These are phyloP conservation scores for Dorcoceras hygrometricum DNA, from an alignment of 257 asterid species.

Conservation along the genomic window DNA sequence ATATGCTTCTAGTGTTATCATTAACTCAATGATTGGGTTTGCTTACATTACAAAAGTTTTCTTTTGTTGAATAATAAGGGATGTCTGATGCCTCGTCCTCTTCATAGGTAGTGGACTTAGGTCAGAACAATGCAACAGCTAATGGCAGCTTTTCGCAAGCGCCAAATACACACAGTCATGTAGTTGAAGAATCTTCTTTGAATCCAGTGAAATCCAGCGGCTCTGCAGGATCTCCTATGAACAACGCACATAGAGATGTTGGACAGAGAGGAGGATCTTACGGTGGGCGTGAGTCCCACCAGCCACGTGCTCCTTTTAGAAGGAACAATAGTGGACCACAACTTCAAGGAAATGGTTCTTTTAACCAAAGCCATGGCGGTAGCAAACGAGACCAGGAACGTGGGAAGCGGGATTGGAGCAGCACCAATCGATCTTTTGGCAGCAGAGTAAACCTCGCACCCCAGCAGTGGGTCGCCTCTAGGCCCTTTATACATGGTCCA, in stretches of 20 bases:
- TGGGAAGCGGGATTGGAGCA: constrained; percentile 27
- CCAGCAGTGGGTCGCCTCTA: background rate
- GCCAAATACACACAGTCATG: constrained; percentile 33
- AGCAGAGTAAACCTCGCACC: constrained; percentile 16
- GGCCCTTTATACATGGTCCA: constrained; percentile 48
- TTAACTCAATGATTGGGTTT: background rate
- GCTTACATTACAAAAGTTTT: background rate
- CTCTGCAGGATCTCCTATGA: constrained; percentile 34
- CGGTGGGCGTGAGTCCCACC: constrained; percentile 53
- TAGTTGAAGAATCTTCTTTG: constrained; percentile 27
- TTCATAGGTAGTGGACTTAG: background rate
- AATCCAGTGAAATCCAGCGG: constrained; percentile 37
- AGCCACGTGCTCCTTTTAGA: constrained; percentile 48
- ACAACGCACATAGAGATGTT: constrained; percentile 38
- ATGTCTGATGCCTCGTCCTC: constrained; percentile 31
- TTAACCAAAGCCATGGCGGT: constrained; percentile 43
- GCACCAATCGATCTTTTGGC: constrained; percentile 14
- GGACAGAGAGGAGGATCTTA: constrained; percentile 53
- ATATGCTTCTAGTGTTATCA: background rate
- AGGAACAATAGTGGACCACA: constrained; percentile 57
- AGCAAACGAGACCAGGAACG: constrained; percentile 55
- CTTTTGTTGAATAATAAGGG: constrained; percentile 33
- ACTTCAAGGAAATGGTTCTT: constrained; percentile 58
- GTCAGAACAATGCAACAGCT: too few species aligned
- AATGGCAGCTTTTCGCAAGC: constrained; percentile 42